phyloP scores from a whole-genome alignment of 371 early-diverging fungal genomes.

The Rhizopus microsporus region DNA sequence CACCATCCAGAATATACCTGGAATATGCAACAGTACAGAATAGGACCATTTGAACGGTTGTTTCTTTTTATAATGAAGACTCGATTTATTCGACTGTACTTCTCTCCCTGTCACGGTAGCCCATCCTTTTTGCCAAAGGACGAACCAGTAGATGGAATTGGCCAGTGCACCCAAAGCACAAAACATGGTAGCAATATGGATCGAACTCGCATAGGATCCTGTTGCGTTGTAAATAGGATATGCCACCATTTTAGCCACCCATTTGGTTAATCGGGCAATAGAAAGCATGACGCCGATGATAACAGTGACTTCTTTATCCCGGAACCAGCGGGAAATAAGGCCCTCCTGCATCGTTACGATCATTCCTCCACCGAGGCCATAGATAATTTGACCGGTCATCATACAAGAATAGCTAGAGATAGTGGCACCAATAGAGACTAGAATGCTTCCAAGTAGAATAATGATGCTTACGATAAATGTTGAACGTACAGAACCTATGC shows the following conservation, averaged over 20 bases:
- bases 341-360: slow-evolving; percentile 52
- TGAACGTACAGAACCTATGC: slow-evolving; percentile 40
- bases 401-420: slow-evolving; percentile 40
- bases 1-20: slow-evolving; percentile 49
- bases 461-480: slow-evolving; percentile 36
- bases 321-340: slow-evolving; percentile 48
- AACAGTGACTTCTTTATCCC: slow-evolving; percentile 40
- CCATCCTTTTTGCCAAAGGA: slow-evolving; percentile 40
- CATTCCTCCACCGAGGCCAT: slow-evolving; percentile 50
- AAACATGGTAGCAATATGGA: slow-evolving; percentile 40
- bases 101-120: slow-evolving; percentile 38
- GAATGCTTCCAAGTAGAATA: slow-evolving; percentile 36
- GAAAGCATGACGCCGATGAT: slow-evolving; percentile 38
- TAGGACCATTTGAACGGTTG: slow-evolving; percentile 26
- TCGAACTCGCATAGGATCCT: slow-evolving; percentile 22
- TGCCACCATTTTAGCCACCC: slow-evolving; percentile 42
- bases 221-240: slow-evolving; percentile 38
- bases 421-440: slow-evolving; percentile 34
- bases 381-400: slow-evolving; percentile 47
- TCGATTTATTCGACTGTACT: slow-evolving; percentile 18
- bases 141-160: slow-evolving; percentile 36
- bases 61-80: background rate
- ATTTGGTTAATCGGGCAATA: slow-evolving; percentile 42
- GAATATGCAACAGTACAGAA: slow-evolving; percentile 32
- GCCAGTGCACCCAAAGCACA: slow-evolving; percentile 36